Evolutionary conservation across 257 asterid species (phyloP).

Genomic region (Scutellaria galericulata): DNA sequence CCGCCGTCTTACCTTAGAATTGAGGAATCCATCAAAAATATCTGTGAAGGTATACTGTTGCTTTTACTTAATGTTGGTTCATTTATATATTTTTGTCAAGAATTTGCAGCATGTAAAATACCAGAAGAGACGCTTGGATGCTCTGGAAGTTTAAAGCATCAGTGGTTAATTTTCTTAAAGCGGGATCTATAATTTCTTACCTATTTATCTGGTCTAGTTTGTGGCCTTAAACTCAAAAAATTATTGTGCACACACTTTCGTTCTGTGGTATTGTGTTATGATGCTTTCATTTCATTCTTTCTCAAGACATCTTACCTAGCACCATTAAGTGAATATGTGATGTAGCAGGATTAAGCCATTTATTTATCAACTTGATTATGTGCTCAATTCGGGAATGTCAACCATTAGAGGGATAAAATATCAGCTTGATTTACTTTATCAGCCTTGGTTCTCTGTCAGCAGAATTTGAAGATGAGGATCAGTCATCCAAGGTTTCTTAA

Average conservation of each 20-base stretch:
- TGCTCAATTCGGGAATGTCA: constrained; percentile 20
- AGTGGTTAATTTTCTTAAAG: constrained; percentile 24
- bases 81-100: constrained; percentile 10
- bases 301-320: not conserved
- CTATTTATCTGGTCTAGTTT: constrained; percentile 23
- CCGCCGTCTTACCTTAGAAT: constrained; percentile 75
- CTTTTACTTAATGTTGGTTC: constrained; percentile 8
- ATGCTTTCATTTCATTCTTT: not conserved
- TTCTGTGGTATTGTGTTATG: constrained; percentile 16
- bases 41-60: constrained; percentile 68
- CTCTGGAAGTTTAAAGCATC: constrained; percentile 8
- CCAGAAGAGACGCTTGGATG: constrained; percentile 19
- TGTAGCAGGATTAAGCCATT: not conserved
- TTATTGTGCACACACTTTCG: constrained; percentile 10
- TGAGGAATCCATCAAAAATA: constrained; percentile 78
- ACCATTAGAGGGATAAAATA: constrained; percentile 20
- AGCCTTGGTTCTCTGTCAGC: constrained; percentile 43
- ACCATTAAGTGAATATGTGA: not conserved
- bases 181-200: constrained; percentile 9
- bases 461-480: constrained; percentile 93
- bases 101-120: constrained; percentile 25
- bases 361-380: not conserved
- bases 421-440: constrained; percentile 36
- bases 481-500: constrained; percentile 80
- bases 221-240: constrained; percentile 28